These are phyloP conservation scores for Colletotrichum sp. DNA, from an alignment of 2,329 filamentous ascomycete species.

Conservation along the genomic window DNA sequence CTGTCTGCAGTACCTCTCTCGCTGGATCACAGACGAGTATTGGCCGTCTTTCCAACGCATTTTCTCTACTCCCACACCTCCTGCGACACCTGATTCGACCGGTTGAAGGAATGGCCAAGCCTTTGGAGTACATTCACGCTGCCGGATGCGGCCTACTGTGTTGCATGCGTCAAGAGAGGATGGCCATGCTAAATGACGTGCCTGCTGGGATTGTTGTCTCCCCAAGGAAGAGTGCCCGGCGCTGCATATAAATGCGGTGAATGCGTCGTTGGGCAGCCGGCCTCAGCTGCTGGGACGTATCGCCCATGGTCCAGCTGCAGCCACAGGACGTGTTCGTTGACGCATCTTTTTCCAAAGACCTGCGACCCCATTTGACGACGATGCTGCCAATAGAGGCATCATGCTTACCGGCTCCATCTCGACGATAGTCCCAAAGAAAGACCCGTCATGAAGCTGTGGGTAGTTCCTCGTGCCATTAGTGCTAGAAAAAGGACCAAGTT, in stretches of 20 bases:
- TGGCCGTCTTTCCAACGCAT: background rate
- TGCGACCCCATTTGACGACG: background rate
- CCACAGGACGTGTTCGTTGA: background rate
- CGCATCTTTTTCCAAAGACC: background rate
- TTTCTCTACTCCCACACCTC: background rate
- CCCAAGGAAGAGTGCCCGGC: background rate
- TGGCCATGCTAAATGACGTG: too few species aligned
- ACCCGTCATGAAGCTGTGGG: background rate
- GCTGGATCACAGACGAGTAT: background rate
- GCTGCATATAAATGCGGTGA: background rate
- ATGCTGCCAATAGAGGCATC: background rate
- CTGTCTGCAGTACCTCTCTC: background rate
- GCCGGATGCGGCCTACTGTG: too few species aligned
- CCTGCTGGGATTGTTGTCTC: background rate
- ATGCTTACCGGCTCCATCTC: background rate
- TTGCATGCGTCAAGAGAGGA: too few species aligned
- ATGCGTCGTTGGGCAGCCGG: background rate
- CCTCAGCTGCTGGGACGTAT: background rate
- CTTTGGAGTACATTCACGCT: background rate
- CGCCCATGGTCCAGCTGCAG: background rate
- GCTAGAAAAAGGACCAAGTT: too few species aligned
- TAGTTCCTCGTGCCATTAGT: background rate
- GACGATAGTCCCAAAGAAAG: background rate
- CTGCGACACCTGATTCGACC: background rate
- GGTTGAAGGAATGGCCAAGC: background rate